Evolutionary conservation across 2,329 filamentous ascomycete genomes (phyloP), one percentile per base, ranked within the genome.

Genomic region (Aaosphaeria pasadenensis): DNA sequence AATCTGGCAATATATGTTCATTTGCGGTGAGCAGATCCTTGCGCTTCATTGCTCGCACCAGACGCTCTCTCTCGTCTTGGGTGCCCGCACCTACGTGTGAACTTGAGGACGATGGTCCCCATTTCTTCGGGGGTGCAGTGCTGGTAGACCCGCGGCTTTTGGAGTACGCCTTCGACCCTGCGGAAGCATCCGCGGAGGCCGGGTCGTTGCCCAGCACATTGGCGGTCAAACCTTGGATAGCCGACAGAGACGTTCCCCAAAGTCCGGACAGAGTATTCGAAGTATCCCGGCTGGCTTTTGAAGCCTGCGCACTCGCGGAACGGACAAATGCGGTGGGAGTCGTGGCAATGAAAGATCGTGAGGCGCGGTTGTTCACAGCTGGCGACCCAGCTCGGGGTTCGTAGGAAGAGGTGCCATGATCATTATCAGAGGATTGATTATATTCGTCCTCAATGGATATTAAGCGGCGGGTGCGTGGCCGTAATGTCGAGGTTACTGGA

Each of bases 31-130:
- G 62, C 52, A 79, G 62, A 48, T 77, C 75, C 53, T 71, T 73
- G 43, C 75, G 67, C 65, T 78, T 78, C 64, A 76, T 74, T 39
- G 74, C 75, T 46, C 77, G 63, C 31, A 79, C 67, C 52, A 75
- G 64, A 39, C 70, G 70, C 44, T 77, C 69, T 42, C 75, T 63
- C 46, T 76, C 74, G 52, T 77, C 75, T 44, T 69, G 67, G 2
- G 74, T 71, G 5, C 76, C 77, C 36, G 63, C 59, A 7, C 75
- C 77, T 35, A 78, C 67, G 13, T 69, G 63, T 40, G 62, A 61
- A 39, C 61, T 62, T 43, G 63, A 53, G 30, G 70, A 64, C 13
- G 63, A 60, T 0, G 75, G 74, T 13, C 77, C 77, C 77, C 77
- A 79, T 69, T 75, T 63, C 46, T 65, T 67, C n/a, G 73, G 71